Base-by-base conservation (phyloP, 1,284 basidiomycete genomes). In the Boletus semigastroideus region DNA sequence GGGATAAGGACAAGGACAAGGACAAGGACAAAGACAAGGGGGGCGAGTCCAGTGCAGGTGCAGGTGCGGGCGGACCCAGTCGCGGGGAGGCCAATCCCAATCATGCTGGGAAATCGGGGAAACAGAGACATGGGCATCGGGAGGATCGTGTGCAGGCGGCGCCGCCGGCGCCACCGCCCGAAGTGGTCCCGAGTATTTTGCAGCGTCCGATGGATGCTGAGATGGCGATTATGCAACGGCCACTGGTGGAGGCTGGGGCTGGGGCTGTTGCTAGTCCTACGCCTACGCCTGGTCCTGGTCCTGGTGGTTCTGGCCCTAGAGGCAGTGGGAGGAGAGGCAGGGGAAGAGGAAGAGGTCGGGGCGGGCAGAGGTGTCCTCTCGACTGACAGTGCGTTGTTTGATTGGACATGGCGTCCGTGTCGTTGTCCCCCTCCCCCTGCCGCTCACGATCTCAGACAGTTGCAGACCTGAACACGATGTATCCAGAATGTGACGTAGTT, bases 181-280 rank as follows among this genome's bases (percentile, higher is more conserved):
- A 50, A 36, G 42, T 37, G 30, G 56, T 66, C 44, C 63, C 77
- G 55, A 64, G 67, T 53, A 66, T 71, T 49, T 46, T 75, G 65
- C 68, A 72, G 49, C 61, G 74, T 56, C 52, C 63, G 14, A 13
- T 17, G 33, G 69, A 12, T 6, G 16, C 12, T 9, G 48, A 49
- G 13, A 49, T 50, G 40, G 28, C 40, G 33, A 46, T 44, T 0
- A 14, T 53, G 36, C 63, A 59, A 14, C 62, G 58, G 34, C 54
- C 59, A 12, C 52, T 39, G 30, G 54, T 62, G 3, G 42, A 25
- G 3, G 64, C 56, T 34, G 46, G 28, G 3, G 50, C 31, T 3
- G 39, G 36, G n/a, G 42, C 42, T 17, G 51, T 1, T 25, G 13
- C 7, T n/a, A 57, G 55, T n/a, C 37, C n/a, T n/a, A n/a, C n/a